Percentiles rank a stretch among this genome's conserved stretches.
Conservation (phyloP, 192 early-diverging fungal species). For the Linnemannia zychae region DNA sequence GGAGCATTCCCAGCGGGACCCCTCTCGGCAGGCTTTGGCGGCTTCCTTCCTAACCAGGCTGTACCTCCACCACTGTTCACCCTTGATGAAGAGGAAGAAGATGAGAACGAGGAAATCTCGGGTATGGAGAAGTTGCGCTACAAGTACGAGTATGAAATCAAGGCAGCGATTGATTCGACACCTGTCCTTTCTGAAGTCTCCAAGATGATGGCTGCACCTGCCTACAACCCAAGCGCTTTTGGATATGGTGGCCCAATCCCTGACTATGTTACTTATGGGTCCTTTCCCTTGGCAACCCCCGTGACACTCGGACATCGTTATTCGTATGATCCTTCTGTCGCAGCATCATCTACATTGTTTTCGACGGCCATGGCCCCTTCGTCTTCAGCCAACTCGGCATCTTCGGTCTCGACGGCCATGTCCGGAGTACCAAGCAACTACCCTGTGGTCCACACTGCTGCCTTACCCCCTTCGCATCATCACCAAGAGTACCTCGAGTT, state of each 20-base stretch:
- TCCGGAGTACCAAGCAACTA: slow-evolving; percentile 17
- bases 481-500: slow-evolving; percentile 54
- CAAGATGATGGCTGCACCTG: slow-evolving; percentile 35
- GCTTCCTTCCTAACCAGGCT: slow-evolving; percentile 36
- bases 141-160: slow-evolving; percentile 57
- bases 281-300: slow-evolving; percentile 40
- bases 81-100: slow-evolving; percentile 49
- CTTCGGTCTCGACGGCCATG: neutral
- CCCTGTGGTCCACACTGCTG: slow-evolving; percentile 43
- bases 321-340: slow-evolving; percentile 24
- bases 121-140: slow-evolving; percentile 56
- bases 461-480: slow-evolving; percentile 53
- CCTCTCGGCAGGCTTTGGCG: slow-evolving; percentile 43
- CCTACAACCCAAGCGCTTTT: slow-evolving; percentile 35
- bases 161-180: slow-evolving; percentile 50
- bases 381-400: slow-evolving; percentile 13
- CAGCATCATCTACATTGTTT: slow-evolving; percentile 13
- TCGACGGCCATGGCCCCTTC: slow-evolving; percentile 22
- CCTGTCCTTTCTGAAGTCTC: slow-evolving; percentile 46
- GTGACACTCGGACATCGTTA: slow-evolving; percentile 30
- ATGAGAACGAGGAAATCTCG: slow-evolving; percentile 41
- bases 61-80: slow-evolving; percentile 42
- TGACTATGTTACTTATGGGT: slow-evolving; percentile 33
- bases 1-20: slow-evolving; percentile 25
- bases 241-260: slow-evolving; percentile 28